These are phyloP conservation scores for Ramaria rubella DNA, from an alignment of 768 basidiomycete genomes.

Conservation along the genomic window DNA sequence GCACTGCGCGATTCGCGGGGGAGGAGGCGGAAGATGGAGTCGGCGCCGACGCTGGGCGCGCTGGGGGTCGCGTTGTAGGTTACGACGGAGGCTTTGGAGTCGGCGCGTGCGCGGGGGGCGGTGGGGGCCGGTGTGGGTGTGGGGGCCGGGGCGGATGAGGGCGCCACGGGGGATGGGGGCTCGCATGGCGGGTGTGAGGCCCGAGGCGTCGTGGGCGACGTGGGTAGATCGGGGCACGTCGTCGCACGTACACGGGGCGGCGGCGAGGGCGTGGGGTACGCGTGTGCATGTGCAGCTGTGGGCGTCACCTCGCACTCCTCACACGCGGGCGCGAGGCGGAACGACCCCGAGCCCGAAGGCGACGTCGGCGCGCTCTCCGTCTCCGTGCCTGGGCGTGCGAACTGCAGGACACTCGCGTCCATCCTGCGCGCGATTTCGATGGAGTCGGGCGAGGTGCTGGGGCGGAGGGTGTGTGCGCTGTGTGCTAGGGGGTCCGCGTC, in stretches of 20 bases:
- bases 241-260: background rate
- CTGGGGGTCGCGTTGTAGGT: conserved; percentile 18
- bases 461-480: too few species aligned
- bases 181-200: background rate
- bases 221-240: background rate
- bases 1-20: conserved; percentile 89
- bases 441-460: too few species aligned
- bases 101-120: conserved; percentile 4
- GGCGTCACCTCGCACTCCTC: background rate
- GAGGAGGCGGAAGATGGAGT: conserved; percentile 93
- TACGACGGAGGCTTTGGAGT: background rate
- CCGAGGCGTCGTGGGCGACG: conserved; percentile 9
- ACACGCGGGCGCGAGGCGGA: background rate
- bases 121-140: conserved; percentile 7
- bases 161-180: too few species aligned
- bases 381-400: conserved; percentile 69
- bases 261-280: background rate
- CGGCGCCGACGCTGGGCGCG: conserved; percentile 69
- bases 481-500: conserved; percentile 44
- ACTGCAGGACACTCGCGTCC: conserved; percentile 69
- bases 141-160: conserved; percentile 7
- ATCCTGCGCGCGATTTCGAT: too few species aligned
- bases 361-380: conserved; percentile 59
- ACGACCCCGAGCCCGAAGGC: conserved; percentile 7
- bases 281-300: background rate